Evolutionary conservation across 495 filamentous ascomycete species (phyloP).

Genomic region (Darksidea phi): DNA sequence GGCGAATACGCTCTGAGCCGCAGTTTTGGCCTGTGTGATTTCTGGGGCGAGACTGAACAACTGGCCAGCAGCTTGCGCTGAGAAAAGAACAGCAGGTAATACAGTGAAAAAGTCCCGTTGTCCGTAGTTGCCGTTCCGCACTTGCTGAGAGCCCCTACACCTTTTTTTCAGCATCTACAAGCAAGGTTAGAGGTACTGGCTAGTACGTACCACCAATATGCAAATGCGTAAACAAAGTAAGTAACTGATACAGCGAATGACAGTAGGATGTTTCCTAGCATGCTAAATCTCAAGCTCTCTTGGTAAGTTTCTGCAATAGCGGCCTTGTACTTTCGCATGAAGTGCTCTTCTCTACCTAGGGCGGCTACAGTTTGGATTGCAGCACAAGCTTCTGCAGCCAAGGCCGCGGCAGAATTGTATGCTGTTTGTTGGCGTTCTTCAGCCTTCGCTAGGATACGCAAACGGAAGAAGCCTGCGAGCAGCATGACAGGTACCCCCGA

Average conservation of each 20-base stretch:
- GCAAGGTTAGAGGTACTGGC: not conserved
- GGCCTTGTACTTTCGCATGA: conserved; percentile 50
- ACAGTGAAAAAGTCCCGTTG: conserved; percentile 39
- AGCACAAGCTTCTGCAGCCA: conserved; percentile 58
- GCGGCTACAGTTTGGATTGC: conserved; percentile 60
- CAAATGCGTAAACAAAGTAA: conserved; percentile 44
- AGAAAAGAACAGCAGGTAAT: conserved; percentile 39
- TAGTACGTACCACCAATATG: conserved; percentile 35
- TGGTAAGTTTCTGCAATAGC: conserved; percentile 47
- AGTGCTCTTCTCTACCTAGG: conserved; percentile 53
- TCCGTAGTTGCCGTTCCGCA: conserved; percentile 34
- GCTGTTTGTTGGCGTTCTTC: conserved; percentile 60
- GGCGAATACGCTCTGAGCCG: conserved; percentile 23
- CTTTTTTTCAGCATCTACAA: not conserved
- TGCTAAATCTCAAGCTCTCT: conserved; percentile 42
- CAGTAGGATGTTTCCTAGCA: conserved; percentile 45
- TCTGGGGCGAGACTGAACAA: conserved; percentile 40
- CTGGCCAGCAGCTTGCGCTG: conserved; percentile 38
- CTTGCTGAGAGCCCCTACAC: conserved; percentile 31
- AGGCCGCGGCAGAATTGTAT: conserved; percentile 54
- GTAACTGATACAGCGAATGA: conserved; percentile 46
- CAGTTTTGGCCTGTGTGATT: conserved; percentile 31
- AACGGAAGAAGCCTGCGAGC: conserved; percentile 29
- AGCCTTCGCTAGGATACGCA: conserved; percentile 46
- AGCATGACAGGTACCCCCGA: conserved; percentile 38